Percentiles rank a stretch among this genome's conserved stretches.
These are phyloP conservation scores for Dictyostelium discoideum DNA, from an alignment of 78 protist species.

Conservation along the genomic window dicty_2.7 NC_007088.5:220501-221000, in stretches of 20 bases:
- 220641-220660: neutral
- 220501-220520: conserved; percentile 67
- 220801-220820: conserved; percentile 75
- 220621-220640: no score
- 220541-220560: conserved; percentile 69
- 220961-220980: conserved; percentile 37
- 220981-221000: conserved; percentile 63
- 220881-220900: conserved; percentile 69
- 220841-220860: conserved; percentile 83
- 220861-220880: conserved; percentile 34
- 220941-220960: conserved; percentile 72
- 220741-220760: conserved; percentile 74
- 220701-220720: conserved; percentile 71
- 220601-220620: neutral
- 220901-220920: conserved; percentile 74
- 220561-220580: conserved; percentile 72
- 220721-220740: conserved; percentile 79
- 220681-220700: neutral
- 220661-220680: neutral
- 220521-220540: conserved; percentile 47
- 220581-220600: conserved; percentile 37
- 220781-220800: conserved; percentile 70
- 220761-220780: conserved; percentile 73
- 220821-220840: conserved; percentile 44
- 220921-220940: conserved; percentile 65